These are phyloP conservation scores for Penicillium sp. DNA, from an alignment of 2,329 filamentous ascomycete genomes.

Conservation along the genomic window DNA sequence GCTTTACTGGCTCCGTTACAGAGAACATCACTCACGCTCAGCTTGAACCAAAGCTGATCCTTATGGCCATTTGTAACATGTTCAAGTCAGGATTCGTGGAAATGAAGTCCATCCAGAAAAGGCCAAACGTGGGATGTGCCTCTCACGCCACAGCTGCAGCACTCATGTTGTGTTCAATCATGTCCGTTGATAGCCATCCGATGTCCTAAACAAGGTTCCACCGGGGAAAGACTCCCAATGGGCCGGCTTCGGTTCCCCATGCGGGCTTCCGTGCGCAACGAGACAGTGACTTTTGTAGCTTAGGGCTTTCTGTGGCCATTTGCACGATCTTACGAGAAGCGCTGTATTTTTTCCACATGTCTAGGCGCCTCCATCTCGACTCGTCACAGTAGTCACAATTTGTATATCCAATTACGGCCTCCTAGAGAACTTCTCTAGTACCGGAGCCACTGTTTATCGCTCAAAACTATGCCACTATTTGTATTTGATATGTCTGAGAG, in stretches of 20 bases:
- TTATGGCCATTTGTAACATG: not conserved
- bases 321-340: constrained; percentile 7
- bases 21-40: not conserved
- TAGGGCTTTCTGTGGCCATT: constrained; percentile 12
- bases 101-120: not conserved
- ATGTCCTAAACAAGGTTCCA: constrained; percentile 1
- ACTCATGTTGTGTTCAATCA: constrained; percentile 9
- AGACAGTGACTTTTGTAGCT: constrained; percentile 5
- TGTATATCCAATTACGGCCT: constrained; percentile 26
- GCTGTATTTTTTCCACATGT: constrained; percentile 9
- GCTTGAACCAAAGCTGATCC: constrained; percentile 10
- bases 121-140: constrained; percentile 5
- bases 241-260: constrained; percentile 6
- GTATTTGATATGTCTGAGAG: constrained; percentile 19
- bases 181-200: constrained; percentile 12
- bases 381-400: constrained; percentile 22
- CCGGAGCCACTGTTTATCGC: constrained; percentile 24
- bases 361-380: constrained; percentile 15
- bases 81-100: not conserved
- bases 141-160: constrained; percentile 3
- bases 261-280: constrained; percentile 18
- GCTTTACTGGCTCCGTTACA: constrained; percentile 3
- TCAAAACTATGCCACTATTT: constrained; percentile 20
- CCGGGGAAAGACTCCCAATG: constrained; percentile 8
- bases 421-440: constrained; percentile 3